Percentiles rank a stretch among this genome's conserved stretches.
phyloP scores from a whole-genome alignment of 2,329 filamentous ascomycete species.

The Venturia nashicola region DNA sequence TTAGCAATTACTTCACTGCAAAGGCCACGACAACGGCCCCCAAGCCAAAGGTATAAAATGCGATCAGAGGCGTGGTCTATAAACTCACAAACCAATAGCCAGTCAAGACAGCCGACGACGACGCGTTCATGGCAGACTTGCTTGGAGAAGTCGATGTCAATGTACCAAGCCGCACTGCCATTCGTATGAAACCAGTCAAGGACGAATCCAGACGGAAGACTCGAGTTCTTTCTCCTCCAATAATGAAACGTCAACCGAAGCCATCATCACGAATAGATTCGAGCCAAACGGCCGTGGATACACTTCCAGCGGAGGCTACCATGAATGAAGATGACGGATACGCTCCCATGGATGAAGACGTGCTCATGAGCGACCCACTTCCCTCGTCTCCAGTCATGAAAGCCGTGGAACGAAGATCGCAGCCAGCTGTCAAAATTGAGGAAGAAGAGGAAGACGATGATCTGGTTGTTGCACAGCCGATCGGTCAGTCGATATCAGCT shows the following conservation, averaged over 20 bases:
- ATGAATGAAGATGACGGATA: slow-evolving; percentile 45
- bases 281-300: slow-evolving; percentile 27
- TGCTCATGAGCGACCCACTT: slow-evolving; percentile 75
- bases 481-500: slow-evolving; percentile 50
- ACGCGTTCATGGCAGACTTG: slow-evolving; percentile 73
- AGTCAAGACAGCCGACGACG: slow-evolving; percentile 72
- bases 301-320: slow-evolving; percentile 23
- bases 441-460: slow-evolving; percentile 65
- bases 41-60: slow-evolving; percentile 62
- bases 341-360: slow-evolving; percentile 48
- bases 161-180: slow-evolving; percentile 40
- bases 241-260: slow-evolving; percentile 32
- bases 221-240: slow-evolving; percentile 65
- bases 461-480: slow-evolving; percentile 74
- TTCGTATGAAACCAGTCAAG: slow-evolving; percentile 52
- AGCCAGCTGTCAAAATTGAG: slow-evolving; percentile 44
- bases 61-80: slow-evolving; percentile 12
- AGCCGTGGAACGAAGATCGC: slow-evolving; percentile 57
- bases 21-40: slow-evolving; percentile 50
- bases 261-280: slow-evolving; percentile 13
- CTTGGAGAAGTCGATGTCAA: slow-evolving; percentile 83
- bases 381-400: slow-evolving; percentile 81
- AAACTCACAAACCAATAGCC: slow-evolving; percentile 37
- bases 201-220: slow-evolving; percentile 67
- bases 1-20: slow-evolving; percentile 87